Conservation (phyloP, 1,284 basidiomycete species). For the Coniferiporia sulphurascens region DNA sequence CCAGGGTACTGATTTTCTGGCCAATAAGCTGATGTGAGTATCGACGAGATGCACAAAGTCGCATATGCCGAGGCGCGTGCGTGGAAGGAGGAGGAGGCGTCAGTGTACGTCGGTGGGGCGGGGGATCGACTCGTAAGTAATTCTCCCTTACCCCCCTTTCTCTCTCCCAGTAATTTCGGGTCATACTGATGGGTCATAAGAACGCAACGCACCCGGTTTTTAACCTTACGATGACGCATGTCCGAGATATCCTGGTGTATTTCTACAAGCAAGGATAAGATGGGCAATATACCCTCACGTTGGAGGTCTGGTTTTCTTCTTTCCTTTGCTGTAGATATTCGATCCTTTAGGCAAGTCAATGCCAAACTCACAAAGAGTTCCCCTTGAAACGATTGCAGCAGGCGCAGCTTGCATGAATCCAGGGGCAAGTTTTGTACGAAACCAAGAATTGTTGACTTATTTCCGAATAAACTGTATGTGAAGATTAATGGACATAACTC, state of each 20-base stretch:
- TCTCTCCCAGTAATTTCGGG: background rate
- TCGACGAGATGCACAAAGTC: slow-evolving; percentile 43
- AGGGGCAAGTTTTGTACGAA: no score
- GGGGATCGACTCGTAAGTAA: slow-evolving; percentile 68
- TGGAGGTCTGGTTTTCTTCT: no score
- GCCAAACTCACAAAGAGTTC: no score
- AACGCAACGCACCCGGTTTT: slow-evolving; percentile 89
- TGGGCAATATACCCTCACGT: background rate
- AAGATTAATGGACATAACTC: no score
- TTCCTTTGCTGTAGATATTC: no score
- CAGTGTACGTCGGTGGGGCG: slow-evolving; percentile 59
- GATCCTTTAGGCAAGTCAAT: no score
- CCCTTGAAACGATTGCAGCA: no score
- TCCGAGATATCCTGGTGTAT: slow-evolving; percentile 67
- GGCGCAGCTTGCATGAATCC: no score
- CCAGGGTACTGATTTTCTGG: slow-evolving; percentile 19
- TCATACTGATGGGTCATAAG: slow-evolving; percentile 33
- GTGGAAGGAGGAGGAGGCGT: slow-evolving; percentile 74
- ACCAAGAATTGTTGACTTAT: no score
- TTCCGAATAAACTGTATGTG: no score
- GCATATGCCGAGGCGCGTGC: slow-evolving; percentile 59
- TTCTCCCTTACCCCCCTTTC: background rate
- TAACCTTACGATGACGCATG: slow-evolving; percentile 74
- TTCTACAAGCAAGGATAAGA: slow-evolving; percentile 61
- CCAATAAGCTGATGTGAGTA: slow-evolving; percentile 19